Conservation (phyloP, 257 asterid species). For the Lycium ferocissimum region DNA sequence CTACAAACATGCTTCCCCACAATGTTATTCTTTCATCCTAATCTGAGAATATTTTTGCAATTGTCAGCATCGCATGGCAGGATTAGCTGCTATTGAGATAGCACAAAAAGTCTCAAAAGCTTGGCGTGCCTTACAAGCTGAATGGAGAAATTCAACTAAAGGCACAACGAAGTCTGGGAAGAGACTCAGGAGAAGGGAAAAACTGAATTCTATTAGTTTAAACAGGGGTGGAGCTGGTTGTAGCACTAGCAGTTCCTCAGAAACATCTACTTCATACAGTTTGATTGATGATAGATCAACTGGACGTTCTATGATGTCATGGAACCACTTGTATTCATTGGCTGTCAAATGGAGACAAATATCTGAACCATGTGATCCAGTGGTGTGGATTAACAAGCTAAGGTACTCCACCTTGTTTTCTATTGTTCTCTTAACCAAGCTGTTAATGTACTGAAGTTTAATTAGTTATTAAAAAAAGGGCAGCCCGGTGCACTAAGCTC, state of each 20-base stretch:
- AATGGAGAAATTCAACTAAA: slow-evolving; percentile 81
- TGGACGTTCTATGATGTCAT: slow-evolving; percentile 77
- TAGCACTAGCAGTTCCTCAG: slow-evolving; percentile 82
- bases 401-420: slow-evolving; percentile 57
- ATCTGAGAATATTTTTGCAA: slow-evolving; percentile 28
- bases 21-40: slow-evolving; percentile 35
- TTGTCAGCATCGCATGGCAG: slow-evolving; percentile 97
- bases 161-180: slow-evolving; percentile 73
- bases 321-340: slow-evolving; percentile 80
- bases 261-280: slow-evolving; percentile 55
- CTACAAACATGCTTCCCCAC: slow-evolving; percentile 14
- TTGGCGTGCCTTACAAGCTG: slow-evolving; percentile 92
- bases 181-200: slow-evolving; percentile 76
- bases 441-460: neutral
- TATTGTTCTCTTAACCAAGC: slow-evolving; percentile 27
- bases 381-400: slow-evolving; percentile 92
- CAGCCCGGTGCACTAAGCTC: too few species aligned
- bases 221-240: slow-evolving; percentile 99
- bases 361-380: slow-evolving; percentile 97
- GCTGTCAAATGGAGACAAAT: slow-evolving; percentile 99
- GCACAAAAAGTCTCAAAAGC: slow-evolving; percentile 91
- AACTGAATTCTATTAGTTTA: slow-evolving; percentile 66
- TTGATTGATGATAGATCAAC: slow-evolving; percentile 71
- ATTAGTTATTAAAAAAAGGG: neutral
- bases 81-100: slow-evolving; percentile 95